A percentile compares a stretch with the other conserved stretches of the same genome.
Conservation (phyloP, 1,139 yeast genomes). For the Suhomyces chickasaworum region DNA sequence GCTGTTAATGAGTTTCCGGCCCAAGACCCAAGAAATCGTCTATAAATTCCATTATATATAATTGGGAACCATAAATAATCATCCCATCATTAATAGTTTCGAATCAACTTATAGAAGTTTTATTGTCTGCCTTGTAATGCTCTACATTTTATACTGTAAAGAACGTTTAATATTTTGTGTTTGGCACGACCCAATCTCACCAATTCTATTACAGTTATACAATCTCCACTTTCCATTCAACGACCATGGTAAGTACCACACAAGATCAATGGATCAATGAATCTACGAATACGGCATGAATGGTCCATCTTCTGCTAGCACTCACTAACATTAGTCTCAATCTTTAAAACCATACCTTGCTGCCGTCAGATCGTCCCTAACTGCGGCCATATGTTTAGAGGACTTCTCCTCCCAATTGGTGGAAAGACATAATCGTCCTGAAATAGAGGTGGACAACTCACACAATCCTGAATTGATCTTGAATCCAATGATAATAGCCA, state of each 20-base stretch:
- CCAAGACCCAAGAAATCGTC: too few species aligned
- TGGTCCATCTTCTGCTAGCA: not conserved
- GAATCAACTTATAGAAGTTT: too few species aligned
- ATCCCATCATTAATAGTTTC: too few species aligned
- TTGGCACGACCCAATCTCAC: conserved; percentile 4
- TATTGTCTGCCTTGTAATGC: too few species aligned
- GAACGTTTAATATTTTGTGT: too few species aligned
- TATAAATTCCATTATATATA: too few species aligned
- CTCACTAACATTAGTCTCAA: conserved; percentile 58
- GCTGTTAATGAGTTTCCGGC: too few species aligned
- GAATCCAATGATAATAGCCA: conserved; percentile 86
- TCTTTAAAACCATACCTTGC: conserved; percentile 92
- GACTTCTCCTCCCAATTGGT: conserved; percentile 94
- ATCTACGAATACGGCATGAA: not conserved
- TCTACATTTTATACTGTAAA: too few species aligned
- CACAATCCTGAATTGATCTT: conserved; percentile 78
- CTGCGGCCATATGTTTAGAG: conserved; percentile 93
- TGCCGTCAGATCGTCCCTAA: conserved; percentile 90
- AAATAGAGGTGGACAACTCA: conserved; percentile 72
- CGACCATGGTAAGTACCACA: conserved; percentile 2
- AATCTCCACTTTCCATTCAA: not conserved
- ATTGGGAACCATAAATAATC: too few species aligned
- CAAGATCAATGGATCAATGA: conserved; percentile 1
- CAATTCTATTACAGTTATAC: not conserved
- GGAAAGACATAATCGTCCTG: conserved; percentile 97